A percentile compares a stretch with the other conserved stretches of the same genome.
Evolutionary conservation across 768 basidiomycete species (phyloP).

Genomic region (Mrakia frigida): DNA sequence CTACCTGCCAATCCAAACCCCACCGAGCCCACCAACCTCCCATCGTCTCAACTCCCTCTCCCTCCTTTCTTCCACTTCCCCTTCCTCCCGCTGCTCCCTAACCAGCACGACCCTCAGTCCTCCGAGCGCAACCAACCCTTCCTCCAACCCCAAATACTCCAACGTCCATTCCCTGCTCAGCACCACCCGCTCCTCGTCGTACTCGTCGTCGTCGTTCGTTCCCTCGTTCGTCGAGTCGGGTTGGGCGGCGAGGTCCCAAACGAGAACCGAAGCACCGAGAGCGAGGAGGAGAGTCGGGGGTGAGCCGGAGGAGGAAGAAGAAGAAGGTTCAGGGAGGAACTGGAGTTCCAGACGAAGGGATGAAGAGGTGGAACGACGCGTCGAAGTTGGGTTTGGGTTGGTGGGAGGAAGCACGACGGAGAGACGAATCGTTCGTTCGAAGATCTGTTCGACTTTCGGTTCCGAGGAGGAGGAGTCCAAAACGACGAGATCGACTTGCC

Average conservation of each 20-base stretch:
- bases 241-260: background rate
- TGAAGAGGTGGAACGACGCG: conserved; percentile 30
- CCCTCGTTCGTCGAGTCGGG: background rate
- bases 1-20: conserved; percentile 56
- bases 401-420: background rate
- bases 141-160: conserved; percentile 55
- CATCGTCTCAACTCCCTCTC: conserved; percentile 50
- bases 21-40: conserved; percentile 59
- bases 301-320: background rate
- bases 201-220: background rate
- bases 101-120: conserved; percentile 66
- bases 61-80: conserved; percentile 35
- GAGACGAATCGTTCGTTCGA: background rate
- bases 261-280: conserved; percentile 30
- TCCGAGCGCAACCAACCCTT: conserved; percentile 61
- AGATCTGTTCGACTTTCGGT: conserved; percentile 9
- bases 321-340: conserved; percentile 50
- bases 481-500: conserved; percentile 18
- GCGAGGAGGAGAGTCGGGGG: conserved; percentile 8
- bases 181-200: conserved; percentile 34
- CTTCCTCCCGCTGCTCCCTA: conserved; percentile 44
- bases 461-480: background rate
- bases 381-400: background rate
- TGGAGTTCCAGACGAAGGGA: conserved; percentile 23
- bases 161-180: background rate